Percentiles rank a stretch among this genome's conserved stretches.
Conservation (phyloP, 2,329 filamentous ascomycete genomes). For the Sclerotinia spermophila region DNA sequence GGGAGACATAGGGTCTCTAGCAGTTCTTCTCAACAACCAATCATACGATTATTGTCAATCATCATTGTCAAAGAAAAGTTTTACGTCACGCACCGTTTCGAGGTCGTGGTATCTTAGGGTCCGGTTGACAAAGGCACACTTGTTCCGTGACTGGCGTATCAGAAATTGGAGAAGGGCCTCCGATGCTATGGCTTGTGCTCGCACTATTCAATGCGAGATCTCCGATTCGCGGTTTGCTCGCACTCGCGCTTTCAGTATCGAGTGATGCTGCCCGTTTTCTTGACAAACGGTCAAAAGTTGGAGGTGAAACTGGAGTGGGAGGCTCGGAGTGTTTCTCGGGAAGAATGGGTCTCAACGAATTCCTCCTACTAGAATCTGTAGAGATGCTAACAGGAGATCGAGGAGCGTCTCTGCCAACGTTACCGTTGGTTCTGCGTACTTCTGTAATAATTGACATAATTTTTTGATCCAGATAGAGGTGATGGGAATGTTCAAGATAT, state of each 20-base stretch:
- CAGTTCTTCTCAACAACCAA: constrained; percentile 21
- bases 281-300: constrained; percentile 30
- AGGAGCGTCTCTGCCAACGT: constrained; percentile 23
- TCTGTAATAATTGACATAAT: constrained; percentile 31
- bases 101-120: constrained; percentile 67
- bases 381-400: constrained; percentile 33
- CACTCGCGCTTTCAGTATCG: constrained; percentile 30
- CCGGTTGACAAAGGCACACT: constrained; percentile 67
- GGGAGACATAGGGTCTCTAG: constrained; percentile 15
- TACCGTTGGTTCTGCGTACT: constrained; percentile 19
- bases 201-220: constrained; percentile 34
- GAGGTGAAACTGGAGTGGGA: constrained; percentile 31
- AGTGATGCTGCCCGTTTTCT: constrained; percentile 37
- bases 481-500: not conserved
- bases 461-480: constrained; percentile 2
- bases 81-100: constrained; percentile 58
- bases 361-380: constrained; percentile 32
- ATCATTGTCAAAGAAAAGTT: constrained; percentile 26
- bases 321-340: constrained; percentile 30
- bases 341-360: constrained; percentile 28
- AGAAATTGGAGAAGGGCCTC: constrained; percentile 23
- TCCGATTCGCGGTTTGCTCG: constrained; percentile 32
- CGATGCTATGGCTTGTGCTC: constrained; percentile 22
- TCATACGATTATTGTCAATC: constrained; percentile 25
- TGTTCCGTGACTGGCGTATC: constrained; percentile 37